Percentiles rank a stretch among this genome's conserved stretches.
Evolutionary conservation across 441 rosid species (phyloP).

Genomic region (Corymbia calophylla): DNA sequence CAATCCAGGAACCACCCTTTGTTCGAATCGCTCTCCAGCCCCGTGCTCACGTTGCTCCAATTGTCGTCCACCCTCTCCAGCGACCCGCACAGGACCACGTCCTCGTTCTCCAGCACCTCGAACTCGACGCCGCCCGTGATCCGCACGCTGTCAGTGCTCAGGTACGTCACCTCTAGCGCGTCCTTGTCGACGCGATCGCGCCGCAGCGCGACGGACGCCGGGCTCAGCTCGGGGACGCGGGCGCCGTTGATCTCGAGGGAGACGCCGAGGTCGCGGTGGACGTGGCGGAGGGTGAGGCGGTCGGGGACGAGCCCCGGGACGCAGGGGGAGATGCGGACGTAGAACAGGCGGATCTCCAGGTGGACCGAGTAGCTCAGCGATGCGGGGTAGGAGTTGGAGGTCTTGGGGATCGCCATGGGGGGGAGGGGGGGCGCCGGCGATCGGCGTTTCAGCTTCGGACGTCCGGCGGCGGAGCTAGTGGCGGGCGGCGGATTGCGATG

Average conservation of each 20-base stretch:
- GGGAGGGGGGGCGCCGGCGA: not conserved
- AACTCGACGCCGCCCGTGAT: conserved; percentile 72
- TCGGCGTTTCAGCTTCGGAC: not conserved
- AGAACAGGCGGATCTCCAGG: conserved; percentile 4
- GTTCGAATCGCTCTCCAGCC: not conserved
- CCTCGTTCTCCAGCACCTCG: conserved; percentile 58
- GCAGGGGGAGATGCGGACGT: conserved; percentile 18
- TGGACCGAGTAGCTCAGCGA: conserved; percentile 20
- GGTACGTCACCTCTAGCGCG: conserved; percentile 74
- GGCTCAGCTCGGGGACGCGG: conserved; percentile 51
- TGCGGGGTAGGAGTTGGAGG: conserved; percentile 28
- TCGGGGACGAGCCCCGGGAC: conserved; percentile 54
- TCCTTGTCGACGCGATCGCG: conserved; percentile 74
- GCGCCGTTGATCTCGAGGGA: conserved; percentile 80
- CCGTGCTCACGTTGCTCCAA: conserved; percentile 32
- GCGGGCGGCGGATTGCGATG: not conserved
- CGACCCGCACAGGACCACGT: conserved; percentile 63
- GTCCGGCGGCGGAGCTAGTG: not conserved
- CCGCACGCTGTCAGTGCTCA: conserved; percentile 79
- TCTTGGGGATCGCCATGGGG: not conserved
- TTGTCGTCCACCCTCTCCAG: conserved; percentile 61
- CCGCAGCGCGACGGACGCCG: conserved; percentile 55
- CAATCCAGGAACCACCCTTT: conserved; percentile 79
- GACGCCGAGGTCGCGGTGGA: conserved; percentile 60
- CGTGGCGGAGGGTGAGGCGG: conserved; percentile 59